These are phyloP conservation scores for Pelargonium fulgidum DNA, from an alignment of 441 rosid species.

Conservation along the genomic window DNA sequence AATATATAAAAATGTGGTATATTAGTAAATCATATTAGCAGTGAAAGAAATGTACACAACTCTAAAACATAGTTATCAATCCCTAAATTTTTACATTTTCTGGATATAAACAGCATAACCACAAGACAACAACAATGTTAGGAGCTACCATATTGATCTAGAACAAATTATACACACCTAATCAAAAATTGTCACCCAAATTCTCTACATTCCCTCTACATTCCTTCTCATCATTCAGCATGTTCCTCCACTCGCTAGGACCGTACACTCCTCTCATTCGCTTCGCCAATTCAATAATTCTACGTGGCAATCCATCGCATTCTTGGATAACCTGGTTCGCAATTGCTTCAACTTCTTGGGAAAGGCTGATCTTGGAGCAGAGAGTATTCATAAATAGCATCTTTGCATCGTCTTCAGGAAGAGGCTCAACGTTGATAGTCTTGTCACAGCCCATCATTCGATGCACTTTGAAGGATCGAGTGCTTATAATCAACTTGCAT, in stretches of 20 bases:
- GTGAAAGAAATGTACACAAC: no score
- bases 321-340: neutral
- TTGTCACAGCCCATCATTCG: neutral
- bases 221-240: neutral
- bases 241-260: neutral
- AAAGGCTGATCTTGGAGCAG: neutral
- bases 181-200: no score
- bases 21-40: no score
- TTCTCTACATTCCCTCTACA: no score
- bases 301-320: neutral
- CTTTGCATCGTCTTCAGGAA: neutral
- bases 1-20: no score
- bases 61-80: no score
- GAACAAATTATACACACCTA: no score
- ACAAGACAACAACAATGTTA: no score
- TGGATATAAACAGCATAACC: no score
- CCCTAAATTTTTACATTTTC: no score
- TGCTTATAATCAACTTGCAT: neutral
- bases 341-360: neutral
- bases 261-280: neutral
- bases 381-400: neutral
- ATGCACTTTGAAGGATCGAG: neutral
- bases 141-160: no score
- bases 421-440: neutral
- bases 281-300: neutral